Base-by-base conservation (phyloP, 1,284 basidiomycete species). In the Paramarasmius palmivorus region DNA sequence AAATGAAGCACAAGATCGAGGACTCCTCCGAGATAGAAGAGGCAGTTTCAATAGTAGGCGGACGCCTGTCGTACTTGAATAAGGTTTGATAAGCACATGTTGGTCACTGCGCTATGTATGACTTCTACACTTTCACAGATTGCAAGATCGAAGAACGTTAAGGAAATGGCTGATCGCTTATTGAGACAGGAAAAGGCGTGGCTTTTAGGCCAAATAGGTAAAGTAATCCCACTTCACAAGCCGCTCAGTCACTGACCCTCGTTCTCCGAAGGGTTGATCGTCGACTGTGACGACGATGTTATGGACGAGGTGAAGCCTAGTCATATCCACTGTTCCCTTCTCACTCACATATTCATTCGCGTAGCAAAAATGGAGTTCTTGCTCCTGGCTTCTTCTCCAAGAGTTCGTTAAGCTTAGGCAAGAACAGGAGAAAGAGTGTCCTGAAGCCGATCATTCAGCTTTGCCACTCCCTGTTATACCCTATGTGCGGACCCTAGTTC, bases 231-330 rank as follows among this genome's bases (percentile, higher is more conserved):
- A 23, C n/a, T 15, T 15, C 8, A 29, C 37, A 39, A 49, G 39
- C 26, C 47, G 49, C 29, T n/a, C 17, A 50, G 40, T 29, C 7
- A 32, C 6, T 35, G 34, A 37, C 17, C 20, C 20, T 50, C 26
- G 45, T 48, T 25, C 17, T 9, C 49, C 5, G 8, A 47, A 79
- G 77, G 75, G 17, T 64, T 81, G 32, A 79, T 82, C 54, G 79
- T 81, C 6, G 90, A 93, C 63, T 86, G 84, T 64, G 91, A 93
- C 65, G 91, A 92, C 71, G 90, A 93, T 69, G 90, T 93, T 42
- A 90, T 92, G 89, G 86, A 88, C 65, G 88, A 90, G 74, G 86
- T 85, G 55, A 23, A 32, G 67, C 60, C 38, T 15, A 4, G 8
- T 25, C 34, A 37, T 38, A 2, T 35, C 32, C 32, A 45, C 15